Evolutionary conservation across 2,329 filamentous ascomycete species (phyloP).

Genomic region (Fusarium napiforme): DNA sequence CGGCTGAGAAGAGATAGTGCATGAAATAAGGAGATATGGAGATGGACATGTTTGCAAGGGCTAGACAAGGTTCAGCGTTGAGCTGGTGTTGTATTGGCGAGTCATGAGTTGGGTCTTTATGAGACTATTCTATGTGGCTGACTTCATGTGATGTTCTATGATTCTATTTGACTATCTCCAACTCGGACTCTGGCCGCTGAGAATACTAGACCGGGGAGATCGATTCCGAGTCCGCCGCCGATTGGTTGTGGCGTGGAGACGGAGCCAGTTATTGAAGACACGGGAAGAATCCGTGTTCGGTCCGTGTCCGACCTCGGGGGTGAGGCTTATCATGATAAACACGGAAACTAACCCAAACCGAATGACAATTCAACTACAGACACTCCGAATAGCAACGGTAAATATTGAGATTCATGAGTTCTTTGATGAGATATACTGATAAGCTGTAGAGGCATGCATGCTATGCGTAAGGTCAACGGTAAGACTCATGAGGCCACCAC

Average conservation of each 20-base stretch:
- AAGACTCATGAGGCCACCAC: too few relatives aligned
- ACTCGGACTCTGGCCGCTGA: too few relatives aligned
- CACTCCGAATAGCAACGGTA: not conserved
- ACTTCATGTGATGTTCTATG: not conserved
- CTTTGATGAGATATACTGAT: too few relatives aligned
- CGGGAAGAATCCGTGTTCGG: conserved; percentile 7
- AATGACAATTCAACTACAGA: not conserved
- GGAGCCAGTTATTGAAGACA: not conserved
- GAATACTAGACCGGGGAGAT: not conserved
- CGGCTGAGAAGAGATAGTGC: conserved; percentile 38
- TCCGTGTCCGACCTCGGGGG: not conserved
- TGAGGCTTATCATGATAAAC: not conserved
- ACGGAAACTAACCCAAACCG: not conserved
- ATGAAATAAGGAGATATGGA: not conserved
- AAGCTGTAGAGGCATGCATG: not conserved
- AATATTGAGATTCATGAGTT: fast-evolving
- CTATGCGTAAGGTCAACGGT: too few relatives aligned
- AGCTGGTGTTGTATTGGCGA: not conserved
- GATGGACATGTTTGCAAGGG: not conserved
- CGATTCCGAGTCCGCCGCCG: not conserved
- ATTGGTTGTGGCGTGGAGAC: fast-evolving
- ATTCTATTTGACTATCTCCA: not conserved
- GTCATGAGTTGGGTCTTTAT: not conserved
- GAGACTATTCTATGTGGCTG: not conserved
- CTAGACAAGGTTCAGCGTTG: not conserved